These are phyloP conservation scores for Anaeromyces robustus DNA, from an alignment of 192 early-diverging fungal species.

Conservation along the genomic window DNA sequence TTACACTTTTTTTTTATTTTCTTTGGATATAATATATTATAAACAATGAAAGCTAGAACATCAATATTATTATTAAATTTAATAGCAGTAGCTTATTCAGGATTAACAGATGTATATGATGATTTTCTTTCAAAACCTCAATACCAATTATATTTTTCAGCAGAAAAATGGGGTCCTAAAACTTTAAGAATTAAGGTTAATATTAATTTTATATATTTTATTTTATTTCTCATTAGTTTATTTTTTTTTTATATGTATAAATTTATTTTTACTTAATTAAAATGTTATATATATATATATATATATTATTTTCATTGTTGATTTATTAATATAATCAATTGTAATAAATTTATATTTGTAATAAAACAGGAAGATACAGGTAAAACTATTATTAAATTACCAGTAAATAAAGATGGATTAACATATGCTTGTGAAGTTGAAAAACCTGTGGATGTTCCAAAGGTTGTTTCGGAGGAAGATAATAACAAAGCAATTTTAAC, in stretches of 20 bases:
- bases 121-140: background rate
- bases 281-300: too few relatives aligned
- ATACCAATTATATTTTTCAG: background rate
- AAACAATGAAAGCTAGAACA: background rate
- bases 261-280: too few relatives aligned
- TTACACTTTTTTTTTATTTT: too few relatives aligned
- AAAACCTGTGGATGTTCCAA: background rate
- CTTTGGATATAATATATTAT: too few relatives aligned
- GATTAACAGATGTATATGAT: background rate
- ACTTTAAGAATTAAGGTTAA: background rate
- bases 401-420: background rate
- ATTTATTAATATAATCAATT: too few relatives aligned
- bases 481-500: background rate
- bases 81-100: background rate
- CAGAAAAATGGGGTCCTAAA: background rate
- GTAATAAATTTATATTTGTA: too few relatives aligned
- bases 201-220: background rate
- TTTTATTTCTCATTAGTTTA: too few relatives aligned
- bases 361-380: background rate
- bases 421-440: background rate
- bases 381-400: background rate
- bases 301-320: too few relatives aligned
- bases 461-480: background rate
- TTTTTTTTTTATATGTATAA: too few relatives aligned
- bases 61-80: background rate